Base-by-base conservation (phyloP, 1,284 basidiomycete genomes). In the Hypsizygus ulmarius region DNA sequence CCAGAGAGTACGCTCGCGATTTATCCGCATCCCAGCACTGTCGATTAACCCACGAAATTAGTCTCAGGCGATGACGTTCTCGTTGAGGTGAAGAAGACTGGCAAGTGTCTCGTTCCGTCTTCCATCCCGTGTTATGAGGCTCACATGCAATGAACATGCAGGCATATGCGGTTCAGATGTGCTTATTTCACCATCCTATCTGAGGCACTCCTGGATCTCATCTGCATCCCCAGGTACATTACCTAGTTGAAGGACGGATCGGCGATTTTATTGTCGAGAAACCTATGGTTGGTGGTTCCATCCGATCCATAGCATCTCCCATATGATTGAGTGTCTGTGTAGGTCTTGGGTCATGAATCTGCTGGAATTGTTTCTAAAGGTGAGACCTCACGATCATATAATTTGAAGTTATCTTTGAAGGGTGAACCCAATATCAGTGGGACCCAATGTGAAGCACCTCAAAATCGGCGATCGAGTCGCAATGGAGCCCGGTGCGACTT, bases 161-260 rank as follows among this genome's bases (percentile, higher is more conserved):
- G 90, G 91, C 47, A 92, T 95, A 54, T 95, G 93, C 66, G 91
- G 91, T 27, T 91, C 87, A 39, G 92, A 95, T 77, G 90, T 88
- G 66, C 64, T 63, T 50, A 34, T 19, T 25, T 49, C 33, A 43
- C 38, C 48, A 37, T 40, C 19, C 38, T 49, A 37, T 40, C 19
- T 12, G 11, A 40, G 27, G 18, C 35, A 34, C 50, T 48, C 45
- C 18, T 16, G 3, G 37, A 49, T 40, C 53, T 46, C 47, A 52
- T 39, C 42, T 38, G 29, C 40, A 39, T 38, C 39, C 43, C 12
- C 45, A 87, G 84, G 79, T 90, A 19, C 85, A 93, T 65, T 90
- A 87, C 69, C 72, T 90, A 44, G 75, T 80, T 33, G 76, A 87
- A 59, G 85, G 92, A 45, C 78, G 84, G 38, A 90, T 91, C 54